phyloP scores from a whole-genome alignment of 2,329 filamentous ascomycete genomes.

The Fusarium odoratissimum region DNA sequence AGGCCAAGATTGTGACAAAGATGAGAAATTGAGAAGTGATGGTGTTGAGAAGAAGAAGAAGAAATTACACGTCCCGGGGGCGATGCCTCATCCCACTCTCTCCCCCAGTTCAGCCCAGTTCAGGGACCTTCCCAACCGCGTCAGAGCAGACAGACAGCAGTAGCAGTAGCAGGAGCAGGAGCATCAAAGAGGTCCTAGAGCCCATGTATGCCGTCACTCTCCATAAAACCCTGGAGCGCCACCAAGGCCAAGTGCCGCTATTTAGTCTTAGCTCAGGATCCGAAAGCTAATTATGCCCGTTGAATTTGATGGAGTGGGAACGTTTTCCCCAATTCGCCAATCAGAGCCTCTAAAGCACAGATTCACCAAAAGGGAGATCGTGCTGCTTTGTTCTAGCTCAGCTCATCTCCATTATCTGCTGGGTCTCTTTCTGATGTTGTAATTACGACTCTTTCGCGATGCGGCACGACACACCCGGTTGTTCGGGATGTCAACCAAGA shows the following conservation, averaged over 20 bases:
- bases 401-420: slow-evolving; percentile 2
- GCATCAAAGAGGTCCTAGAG: slow-evolving; percentile 11
- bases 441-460: slow-evolving; percentile 15
- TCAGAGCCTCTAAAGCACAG: neutral
- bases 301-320: slow-evolving; percentile 5
- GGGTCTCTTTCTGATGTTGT: neutral
- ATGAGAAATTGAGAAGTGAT: slow-evolving; percentile 17
- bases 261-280: slow-evolving; percentile 18
- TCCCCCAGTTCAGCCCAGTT: neutral
- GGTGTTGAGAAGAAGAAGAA: slow-evolving; percentile 13
- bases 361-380: slow-evolving; percentile 18
- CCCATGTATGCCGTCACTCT: slow-evolving; percentile 41
- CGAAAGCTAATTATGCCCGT: slow-evolving; percentile 12
- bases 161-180: neutral
- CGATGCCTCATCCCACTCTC: slow-evolving; percentile 20
- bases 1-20: slow-evolving; percentile 7
- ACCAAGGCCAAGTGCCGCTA: slow-evolving; percentile 40
- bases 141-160: neutral
- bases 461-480: slow-evolving; percentile 8
- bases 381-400: slow-evolving; percentile 10
- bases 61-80: slow-evolving; percentile 14
- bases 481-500: slow-evolving; percentile 25
- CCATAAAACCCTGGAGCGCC: slow-evolving; percentile 32
- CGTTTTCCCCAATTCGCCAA: slow-evolving; percentile 3
- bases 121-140: neutral